Evolutionary conservation across 768 basidiomycete species (phyloP), one percentile per base, ranked within the genome.

Genomic region (Lenzites betulinus): DNA sequence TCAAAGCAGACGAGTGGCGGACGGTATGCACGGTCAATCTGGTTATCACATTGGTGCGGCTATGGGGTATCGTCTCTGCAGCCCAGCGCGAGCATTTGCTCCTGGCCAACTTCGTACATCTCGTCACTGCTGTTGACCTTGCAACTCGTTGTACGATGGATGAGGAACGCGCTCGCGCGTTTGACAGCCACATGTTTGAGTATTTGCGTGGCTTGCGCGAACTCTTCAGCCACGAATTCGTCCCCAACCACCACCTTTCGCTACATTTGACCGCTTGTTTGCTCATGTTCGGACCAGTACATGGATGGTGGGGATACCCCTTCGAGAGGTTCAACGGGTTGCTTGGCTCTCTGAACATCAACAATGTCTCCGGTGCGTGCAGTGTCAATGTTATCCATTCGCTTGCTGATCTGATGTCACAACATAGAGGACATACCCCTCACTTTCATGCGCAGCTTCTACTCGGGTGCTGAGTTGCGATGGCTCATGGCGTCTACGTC

Each of bases 1-100:
- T 66, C 11, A 69, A 59, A n/a, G 69, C 69, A 0, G 67, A 67
- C 38, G 35, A 64, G 23, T 81, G 77, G 78, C 67, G 69, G 13
- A 69, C 67, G 0, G 60, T 76, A 2, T 71, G 73, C 16, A 67
- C 69, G 0, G 53, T 77, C 15, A 68, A 76, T 51, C 66, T 79
- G 18, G 71, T 71, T 3, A 64, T 75, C 22, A 75, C 77, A 0
- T 63, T 79, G 0, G 65, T 70, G 16, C 66, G 74, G 2, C 67
- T 79, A 0, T 79, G 78, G 78, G 70, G 73, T 20, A 12, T 39
- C 8, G 26, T n/a, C n/a, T 23, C 9, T 4, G 1, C 57, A 6
- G 41, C 54, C 1, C 54, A 46, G 8, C 48, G 66, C 1, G 44
- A 70, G 0, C 44, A 20, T 2, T 11, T 23, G 0, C 8, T 46